These are phyloP conservation scores for Alliaria petiolata DNA, from an alignment of 345 rosid genomes.

Conservation along the genomic window DNA sequence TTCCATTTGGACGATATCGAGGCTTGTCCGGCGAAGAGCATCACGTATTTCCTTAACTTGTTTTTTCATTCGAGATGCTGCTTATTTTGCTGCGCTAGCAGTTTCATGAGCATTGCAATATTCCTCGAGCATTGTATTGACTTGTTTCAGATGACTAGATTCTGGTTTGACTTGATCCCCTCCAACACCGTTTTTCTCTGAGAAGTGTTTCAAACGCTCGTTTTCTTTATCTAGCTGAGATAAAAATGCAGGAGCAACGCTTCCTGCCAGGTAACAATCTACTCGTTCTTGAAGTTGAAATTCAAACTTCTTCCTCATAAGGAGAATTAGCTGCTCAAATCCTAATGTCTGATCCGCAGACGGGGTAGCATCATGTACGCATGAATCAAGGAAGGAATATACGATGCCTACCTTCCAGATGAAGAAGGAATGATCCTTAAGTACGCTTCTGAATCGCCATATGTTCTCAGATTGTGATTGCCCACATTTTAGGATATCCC, in stretches of 20 bases:
- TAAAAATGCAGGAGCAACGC: constrained; percentile 55
- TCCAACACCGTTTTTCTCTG: constrained; percentile 42
- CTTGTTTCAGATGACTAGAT: constrained; percentile 45
- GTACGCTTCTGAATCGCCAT: constrained; percentile 66
- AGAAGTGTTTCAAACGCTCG: constrained; percentile 47
- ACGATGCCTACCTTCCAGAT: constrained; percentile 80
- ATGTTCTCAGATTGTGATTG: constrained; percentile 49
- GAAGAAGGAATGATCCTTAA: constrained; percentile 62
- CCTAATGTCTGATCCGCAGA: constrained; percentile 76
- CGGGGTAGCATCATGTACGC: constrained; percentile 69
- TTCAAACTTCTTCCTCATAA: constrained; percentile 71
- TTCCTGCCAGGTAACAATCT: constrained; percentile 54
- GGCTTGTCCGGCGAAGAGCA: constrained; percentile 55
- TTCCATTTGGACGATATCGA: constrained; percentile 85
- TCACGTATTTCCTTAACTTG: constrained; percentile 71
- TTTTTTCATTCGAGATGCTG: constrained; percentile 66
- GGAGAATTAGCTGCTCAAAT: constrained; percentile 75
- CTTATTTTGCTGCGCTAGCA: constrained; percentile 74
- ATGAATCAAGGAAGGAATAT: constrained; percentile 79
- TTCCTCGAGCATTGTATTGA: constrained; percentile 76
- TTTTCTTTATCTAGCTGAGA: constrained; percentile 62
- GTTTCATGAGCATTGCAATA: constrained; percentile 84
- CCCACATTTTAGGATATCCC: constrained; percentile 52
- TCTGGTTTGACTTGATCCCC: constrained; percentile 45
- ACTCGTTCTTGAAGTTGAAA: constrained; percentile 69